phyloP scores from a whole-genome alignment of 2,329 filamentous ascomycete genomes.

The Didymella pinodella region DNA sequence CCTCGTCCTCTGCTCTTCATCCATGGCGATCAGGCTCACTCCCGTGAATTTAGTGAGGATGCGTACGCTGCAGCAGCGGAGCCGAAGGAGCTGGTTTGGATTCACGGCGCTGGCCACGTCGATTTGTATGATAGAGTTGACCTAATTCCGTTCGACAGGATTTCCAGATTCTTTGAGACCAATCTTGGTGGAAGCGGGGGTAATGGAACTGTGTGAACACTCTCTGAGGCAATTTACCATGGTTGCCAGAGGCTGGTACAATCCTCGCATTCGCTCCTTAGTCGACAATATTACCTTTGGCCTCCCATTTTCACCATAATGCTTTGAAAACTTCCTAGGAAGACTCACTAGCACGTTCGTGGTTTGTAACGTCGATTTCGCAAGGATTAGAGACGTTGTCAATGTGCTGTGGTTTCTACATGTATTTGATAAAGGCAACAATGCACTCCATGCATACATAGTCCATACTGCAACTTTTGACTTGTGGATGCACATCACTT shows the following conservation, averaged over 20 bases:
- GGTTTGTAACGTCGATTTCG: no score
- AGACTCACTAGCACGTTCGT: no score
- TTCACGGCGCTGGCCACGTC: conserved; percentile 31
- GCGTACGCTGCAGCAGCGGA: conserved; percentile 40
- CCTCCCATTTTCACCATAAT: no score
- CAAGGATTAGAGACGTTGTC: no score
- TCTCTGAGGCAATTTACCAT: neutral
- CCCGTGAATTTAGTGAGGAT: conserved; percentile 39
- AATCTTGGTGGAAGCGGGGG: neutral
- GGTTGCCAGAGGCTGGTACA: neutral
- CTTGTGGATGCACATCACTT: no score
- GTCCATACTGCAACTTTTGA: no score
- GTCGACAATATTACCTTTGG: no score
- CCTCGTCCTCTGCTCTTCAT: conserved; percentile 38
- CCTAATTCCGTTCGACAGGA: neutral
- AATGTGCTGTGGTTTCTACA: no score
- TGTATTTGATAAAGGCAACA: no score
- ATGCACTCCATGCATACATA: no score
- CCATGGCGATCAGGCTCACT: conserved; percentile 37
- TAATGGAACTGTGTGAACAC: neutral
- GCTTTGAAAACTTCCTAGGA: no score
- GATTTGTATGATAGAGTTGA: neutral
- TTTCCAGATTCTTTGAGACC: neutral
- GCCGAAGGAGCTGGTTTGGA: conserved; percentile 50
- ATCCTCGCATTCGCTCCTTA: neutral